Percentiles rank a stretch among this genome's conserved stretches.
Evolutionary conservation across 352 stramenopile species (phyloP).

Genomic region (Aphanomyces cochlioides): DNA sequence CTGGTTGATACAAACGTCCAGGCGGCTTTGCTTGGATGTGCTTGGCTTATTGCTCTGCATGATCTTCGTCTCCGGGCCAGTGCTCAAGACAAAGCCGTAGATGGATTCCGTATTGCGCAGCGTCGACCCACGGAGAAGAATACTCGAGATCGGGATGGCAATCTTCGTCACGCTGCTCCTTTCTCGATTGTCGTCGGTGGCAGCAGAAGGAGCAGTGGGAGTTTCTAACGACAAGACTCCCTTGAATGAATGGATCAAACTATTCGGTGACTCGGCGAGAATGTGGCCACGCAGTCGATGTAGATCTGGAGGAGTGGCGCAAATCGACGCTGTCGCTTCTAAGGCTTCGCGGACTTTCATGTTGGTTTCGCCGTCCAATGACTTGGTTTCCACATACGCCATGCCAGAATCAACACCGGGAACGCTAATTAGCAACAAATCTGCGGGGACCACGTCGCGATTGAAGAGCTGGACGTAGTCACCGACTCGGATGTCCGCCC

Average conservation of each 20-base stretch:
- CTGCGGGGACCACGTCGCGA: constrained; percentile 74
- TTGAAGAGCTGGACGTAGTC: constrained; percentile 80
- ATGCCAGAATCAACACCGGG: constrained; percentile 56
- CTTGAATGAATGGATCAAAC: constrained; percentile 88
- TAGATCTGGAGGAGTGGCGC: constrained; percentile 47
- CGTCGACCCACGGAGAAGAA: constrained; percentile 89
- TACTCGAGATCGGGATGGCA: constrained; percentile 70
- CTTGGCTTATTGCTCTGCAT: constrained; percentile 82
- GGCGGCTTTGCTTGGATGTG: constrained; percentile 82
- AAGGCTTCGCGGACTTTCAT: constrained; percentile 87
- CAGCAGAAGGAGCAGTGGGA: background rate
- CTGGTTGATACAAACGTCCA: constrained; percentile 77
- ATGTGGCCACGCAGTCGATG: constrained; percentile 53
- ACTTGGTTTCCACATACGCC: constrained; percentile 90
- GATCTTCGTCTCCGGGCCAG: constrained; percentile 92
- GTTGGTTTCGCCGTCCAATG: constrained; percentile 91
- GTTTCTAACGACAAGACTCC: constrained; percentile 67
- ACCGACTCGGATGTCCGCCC: constrained; percentile 82
- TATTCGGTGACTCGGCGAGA: constrained; percentile 81
- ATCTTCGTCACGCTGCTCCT: constrained; percentile 40
- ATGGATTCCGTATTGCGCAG: constrained; percentile 92
- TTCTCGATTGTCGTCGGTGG: background rate
- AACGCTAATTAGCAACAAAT: constrained; percentile 79
- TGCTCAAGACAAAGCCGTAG: constrained; percentile 91
- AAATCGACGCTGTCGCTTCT: constrained; percentile 56